These are phyloP conservation scores for Candida anglica DNA, from an alignment of 805 yeast species.

Conservation along the genomic window DNA sequence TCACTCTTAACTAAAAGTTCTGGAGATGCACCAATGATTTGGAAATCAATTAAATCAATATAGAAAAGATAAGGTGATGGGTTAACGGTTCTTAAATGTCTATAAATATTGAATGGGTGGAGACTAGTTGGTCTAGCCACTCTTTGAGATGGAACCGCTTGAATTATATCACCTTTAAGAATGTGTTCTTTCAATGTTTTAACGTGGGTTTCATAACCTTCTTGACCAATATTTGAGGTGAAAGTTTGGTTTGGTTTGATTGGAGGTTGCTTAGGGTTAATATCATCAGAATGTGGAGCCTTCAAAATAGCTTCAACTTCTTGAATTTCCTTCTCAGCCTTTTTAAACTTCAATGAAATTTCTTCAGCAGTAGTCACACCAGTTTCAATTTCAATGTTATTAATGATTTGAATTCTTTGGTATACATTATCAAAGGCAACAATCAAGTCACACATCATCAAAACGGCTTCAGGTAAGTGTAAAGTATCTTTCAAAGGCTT, in stretches of 20 bases:
- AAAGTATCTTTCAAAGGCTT: constrained; percentile 73
- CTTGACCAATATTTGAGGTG: constrained; percentile 87
- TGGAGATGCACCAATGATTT: constrained; percentile 96
- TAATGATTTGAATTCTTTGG: constrained; percentile 87
- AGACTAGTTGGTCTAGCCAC: constrained; percentile 91
- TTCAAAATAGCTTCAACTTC: constrained; percentile 47
- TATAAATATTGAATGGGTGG: constrained; percentile 95
- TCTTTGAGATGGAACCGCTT: constrained; percentile 97
- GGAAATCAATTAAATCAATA: constrained; percentile 87
- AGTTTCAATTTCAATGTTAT: constrained; percentile 59
- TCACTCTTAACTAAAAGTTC: constrained; percentile 87
- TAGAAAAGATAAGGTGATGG: constrained; percentile 97
- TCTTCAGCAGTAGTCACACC: constrained; percentile 12
- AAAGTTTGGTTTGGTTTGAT: constrained; percentile 66
- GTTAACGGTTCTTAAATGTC: constrained; percentile 91
- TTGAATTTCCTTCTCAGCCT: constrained; percentile 58
- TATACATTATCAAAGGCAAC: constrained; percentile 93
- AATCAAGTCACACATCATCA: constrained; percentile 88
- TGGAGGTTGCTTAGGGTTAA: constrained; percentile 71
- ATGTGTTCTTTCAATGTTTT: constrained; percentile 72
- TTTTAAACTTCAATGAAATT: constrained; percentile 44
- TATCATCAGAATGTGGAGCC: constrained; percentile 35
- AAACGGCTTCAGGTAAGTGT: constrained; percentile 83
- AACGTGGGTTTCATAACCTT: constrained; percentile 88
- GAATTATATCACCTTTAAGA: constrained; percentile 88